These are phyloP conservation scores for Borealophlyctis nickersoniae DNA, from an alignment of 192 early-diverging fungal species.

Conservation along the genomic window DNA sequence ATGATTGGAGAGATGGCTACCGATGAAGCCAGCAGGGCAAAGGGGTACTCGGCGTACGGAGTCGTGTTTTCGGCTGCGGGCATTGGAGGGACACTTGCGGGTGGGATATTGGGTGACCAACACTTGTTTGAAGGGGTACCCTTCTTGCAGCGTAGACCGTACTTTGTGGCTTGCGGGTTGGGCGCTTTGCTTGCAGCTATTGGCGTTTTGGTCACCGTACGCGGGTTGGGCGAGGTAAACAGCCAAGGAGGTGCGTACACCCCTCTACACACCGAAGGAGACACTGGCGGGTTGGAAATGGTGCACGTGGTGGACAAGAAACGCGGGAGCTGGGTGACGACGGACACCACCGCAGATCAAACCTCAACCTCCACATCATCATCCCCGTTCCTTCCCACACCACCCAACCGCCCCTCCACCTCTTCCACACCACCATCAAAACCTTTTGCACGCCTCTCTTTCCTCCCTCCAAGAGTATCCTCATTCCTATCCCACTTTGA, in stretches of 20 bases:
- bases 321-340: too few relatives aligned
- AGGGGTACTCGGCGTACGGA: constrained; percentile 39
- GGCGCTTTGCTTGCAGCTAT: constrained; percentile 26
- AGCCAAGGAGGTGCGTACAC: not conserved
- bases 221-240: not conserved
- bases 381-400: not conserved
- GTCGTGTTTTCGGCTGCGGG: constrained; percentile 36
- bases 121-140: constrained; percentile 15
- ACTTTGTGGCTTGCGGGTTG: constrained; percentile 32
- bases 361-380: not conserved
- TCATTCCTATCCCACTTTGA: not conserved
- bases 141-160: constrained; percentile 28
- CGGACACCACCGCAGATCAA: not conserved
- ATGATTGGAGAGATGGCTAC: constrained; percentile 41
- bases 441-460: not conserved
- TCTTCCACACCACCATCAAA: not conserved
- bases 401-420: not conserved
- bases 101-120: constrained; percentile 37
- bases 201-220: constrained; percentile 8
- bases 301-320: not conserved
- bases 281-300: too few relatives aligned
- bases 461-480: not conserved
- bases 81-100: constrained; percentile 32
- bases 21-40: constrained; percentile 31
- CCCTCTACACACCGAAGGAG: not conserved